phyloP scores from a whole-genome alignment of 148 eudicot genomes.

The Vaccinium myrtillus region DNA sequence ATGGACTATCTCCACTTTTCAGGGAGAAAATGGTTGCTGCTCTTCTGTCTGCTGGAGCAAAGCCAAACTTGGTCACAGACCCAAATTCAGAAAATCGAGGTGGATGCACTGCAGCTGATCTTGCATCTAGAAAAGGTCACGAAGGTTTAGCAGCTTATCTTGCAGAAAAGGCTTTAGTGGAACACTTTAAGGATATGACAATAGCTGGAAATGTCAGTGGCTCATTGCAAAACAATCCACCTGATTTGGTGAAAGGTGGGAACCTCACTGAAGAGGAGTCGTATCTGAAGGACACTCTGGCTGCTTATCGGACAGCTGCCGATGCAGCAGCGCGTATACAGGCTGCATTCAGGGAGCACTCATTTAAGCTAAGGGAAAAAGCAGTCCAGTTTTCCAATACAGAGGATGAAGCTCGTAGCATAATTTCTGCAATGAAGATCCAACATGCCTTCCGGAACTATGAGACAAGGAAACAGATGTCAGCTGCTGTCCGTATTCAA shows the following conservation, averaged over 20 bases:
- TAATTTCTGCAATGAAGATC: slow-evolving; percentile 90
- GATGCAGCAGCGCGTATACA: slow-evolving; percentile 98
- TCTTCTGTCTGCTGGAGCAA: slow-evolving; percentile 94
- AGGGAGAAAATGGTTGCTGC: slow-evolving; percentile 89
- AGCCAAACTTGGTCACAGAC: slow-evolving; percentile 88
- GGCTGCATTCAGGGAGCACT: slow-evolving; percentile 70
- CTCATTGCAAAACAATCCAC: slow-evolving; percentile 51
- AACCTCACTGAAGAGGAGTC: slow-evolving; percentile 63
- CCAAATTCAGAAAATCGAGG: slow-evolving; percentile 76
- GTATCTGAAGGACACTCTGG: slow-evolving; percentile 72
- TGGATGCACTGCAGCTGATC: slow-evolving; percentile 81
- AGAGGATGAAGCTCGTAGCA: slow-evolving; percentile 70
- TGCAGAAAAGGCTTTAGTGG: slow-evolving; percentile 78
- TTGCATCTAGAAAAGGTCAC: slow-evolving; percentile 65
- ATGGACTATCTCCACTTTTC: slow-evolving; percentile 23
- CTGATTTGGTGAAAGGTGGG: slow-evolving; percentile 28
- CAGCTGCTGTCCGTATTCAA: slow-evolving; percentile 83
- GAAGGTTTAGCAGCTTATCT: slow-evolving; percentile 92
- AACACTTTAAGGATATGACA: slow-evolving; percentile 81
- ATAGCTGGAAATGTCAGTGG: slow-evolving; percentile 86
- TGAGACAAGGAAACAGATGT: slow-evolving; percentile 57
- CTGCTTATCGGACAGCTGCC: slow-evolving; percentile 93
- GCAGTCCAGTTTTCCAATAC: slow-evolving; percentile 44
- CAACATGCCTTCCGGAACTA: slow-evolving; percentile 83
- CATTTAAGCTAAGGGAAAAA: slow-evolving; percentile 55